Percentiles rank a stretch among this genome's conserved stretches.
Conservation (phyloP, 2,329 filamentous ascomycete species). For the Tolypocladium cylindrosporum region DNA sequence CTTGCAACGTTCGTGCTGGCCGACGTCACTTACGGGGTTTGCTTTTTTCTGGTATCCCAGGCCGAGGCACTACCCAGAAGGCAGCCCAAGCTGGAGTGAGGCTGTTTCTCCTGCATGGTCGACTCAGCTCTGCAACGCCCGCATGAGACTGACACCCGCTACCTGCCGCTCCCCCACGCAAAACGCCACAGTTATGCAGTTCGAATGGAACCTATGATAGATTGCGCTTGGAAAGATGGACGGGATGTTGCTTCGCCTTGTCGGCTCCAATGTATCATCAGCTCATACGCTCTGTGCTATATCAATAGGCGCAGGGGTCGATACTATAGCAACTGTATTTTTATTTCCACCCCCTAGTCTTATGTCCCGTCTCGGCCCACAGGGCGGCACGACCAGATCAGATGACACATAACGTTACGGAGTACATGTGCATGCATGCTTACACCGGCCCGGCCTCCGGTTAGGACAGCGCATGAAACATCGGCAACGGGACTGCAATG, state of each 20-base stretch:
- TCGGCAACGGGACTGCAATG: background rate
- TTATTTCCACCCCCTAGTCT: background rate
- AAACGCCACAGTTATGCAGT: background rate
- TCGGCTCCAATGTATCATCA: background rate
- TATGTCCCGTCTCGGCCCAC: background rate
- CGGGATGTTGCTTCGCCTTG: background rate
- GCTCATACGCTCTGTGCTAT: background rate
- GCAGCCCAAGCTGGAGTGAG: background rate
- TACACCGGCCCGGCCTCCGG: background rate
- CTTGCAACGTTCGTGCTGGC: slow-evolving; percentile 2
- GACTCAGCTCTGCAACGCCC: background rate
- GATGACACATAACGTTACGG: background rate
- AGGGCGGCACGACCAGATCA: background rate
- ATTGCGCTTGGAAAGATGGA: background rate
- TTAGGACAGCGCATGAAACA: background rate
- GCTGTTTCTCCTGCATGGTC: background rate
- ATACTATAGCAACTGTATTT: background rate
- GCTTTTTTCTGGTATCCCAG: slow-evolving; percentile 1
- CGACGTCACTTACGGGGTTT: slow-evolving; percentile 5
- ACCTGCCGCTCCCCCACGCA: background rate
- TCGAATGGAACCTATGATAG: background rate
- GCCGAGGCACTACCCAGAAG: background rate
- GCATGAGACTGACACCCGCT: background rate
- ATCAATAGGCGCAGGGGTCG: background rate
- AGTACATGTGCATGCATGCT: background rate